Percentiles rank a stretch among this genome's conserved stretches.
phyloP scores from a whole-genome alignment of 208 protist genomes.

The Paratrypanosoma confusum region DNA sequence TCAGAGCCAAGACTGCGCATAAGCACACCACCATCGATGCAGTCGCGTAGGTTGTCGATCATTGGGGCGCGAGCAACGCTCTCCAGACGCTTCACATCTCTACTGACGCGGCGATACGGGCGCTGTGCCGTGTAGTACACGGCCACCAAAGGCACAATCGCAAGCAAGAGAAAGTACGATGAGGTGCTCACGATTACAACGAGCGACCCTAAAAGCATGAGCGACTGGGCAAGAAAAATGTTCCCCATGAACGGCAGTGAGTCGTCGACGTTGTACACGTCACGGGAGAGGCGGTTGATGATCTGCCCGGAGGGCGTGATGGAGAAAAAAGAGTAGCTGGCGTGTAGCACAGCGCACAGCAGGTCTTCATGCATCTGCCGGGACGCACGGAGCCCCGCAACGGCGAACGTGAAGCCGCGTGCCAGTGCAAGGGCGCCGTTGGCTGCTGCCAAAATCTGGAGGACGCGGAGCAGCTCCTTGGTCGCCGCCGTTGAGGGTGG shows the following conservation, averaged over 20 bases:
- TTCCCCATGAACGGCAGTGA: constrained; percentile 33
- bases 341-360: constrained; percentile 24
- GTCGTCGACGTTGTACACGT: constrained; percentile 68
- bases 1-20: constrained; percentile 30
- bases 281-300: constrained; percentile 72
- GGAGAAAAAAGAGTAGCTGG: constrained; percentile 44
- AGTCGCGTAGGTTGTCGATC: constrained; percentile 44
- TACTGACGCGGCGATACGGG: constrained; percentile 44
- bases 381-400: constrained; percentile 20
- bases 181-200: constrained; percentile 20
- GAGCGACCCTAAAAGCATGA: constrained; percentile 19
- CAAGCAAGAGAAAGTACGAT: constrained; percentile 20
- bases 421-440: constrained; percentile 14
- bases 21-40: constrained; percentile 33
- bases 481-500: no score
- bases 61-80: constrained; percentile 72
- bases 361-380: constrained; percentile 36
- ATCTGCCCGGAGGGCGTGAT: constrained; percentile 44
- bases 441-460: constrained; percentile 5
- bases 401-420: constrained; percentile 18
- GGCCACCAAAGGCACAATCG: constrained; percentile 38
- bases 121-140: constrained; percentile 58
- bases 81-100: constrained; percentile 82
- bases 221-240: constrained; percentile 22
- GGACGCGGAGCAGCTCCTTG: constrained; percentile 10